Evolutionary conservation across 148 eudicot species (phyloP), one percentile per base, ranked within the genome.

Genomic region (Hydrangea macrophylla): DNA sequence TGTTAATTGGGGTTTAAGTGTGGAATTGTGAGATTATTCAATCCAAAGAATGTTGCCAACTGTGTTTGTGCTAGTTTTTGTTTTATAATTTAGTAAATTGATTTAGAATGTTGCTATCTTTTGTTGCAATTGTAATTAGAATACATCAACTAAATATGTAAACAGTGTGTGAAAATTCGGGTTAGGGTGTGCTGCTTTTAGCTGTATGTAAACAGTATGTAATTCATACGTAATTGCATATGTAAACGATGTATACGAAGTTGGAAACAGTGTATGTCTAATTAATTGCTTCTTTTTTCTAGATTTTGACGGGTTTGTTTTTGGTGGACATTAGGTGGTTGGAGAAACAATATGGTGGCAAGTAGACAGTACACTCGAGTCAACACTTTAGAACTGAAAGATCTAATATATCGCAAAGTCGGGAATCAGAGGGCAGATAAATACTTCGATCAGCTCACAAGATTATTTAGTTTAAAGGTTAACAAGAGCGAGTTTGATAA

Each of bases 381-480:
- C 17, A 76, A 75, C 65, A 72, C 71, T 18, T 48, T 51, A 12
- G 83, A 84, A 78, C 65, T 84, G 48, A 81, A 79, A 72, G 79
- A 71, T 22, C 66, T 73, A 11, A 74, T 84, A 8, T 81, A 35
- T 77, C 77, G 53, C 64, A 84, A 76, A 64, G 72, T 84, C 24
- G 88, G 85, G 33, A 76, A 67, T 20, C 74, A 76, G 55, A 81
- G 81, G 75, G 81, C 88, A 1, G 79, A 79, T 6, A 62, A 79
- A 24, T 84, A 84, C 74, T 84, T 84, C 39, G 44, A 67, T 75
- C 65, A 67, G 65, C 79, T 84, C 15, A 70, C 60, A 58, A 66
- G 62, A n/a, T 79, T 73, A 17, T 70, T 81, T 40, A 70, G 65
- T 66, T 40, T 74, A 15, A 71, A 79, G 78, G 58, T 81, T 30